A percentile compares a stretch with the other conserved stretches of the same genome.
phyloP scores from a whole-genome alignment of 148 eudicot genomes.

The Pouteria glomerata region DNA sequence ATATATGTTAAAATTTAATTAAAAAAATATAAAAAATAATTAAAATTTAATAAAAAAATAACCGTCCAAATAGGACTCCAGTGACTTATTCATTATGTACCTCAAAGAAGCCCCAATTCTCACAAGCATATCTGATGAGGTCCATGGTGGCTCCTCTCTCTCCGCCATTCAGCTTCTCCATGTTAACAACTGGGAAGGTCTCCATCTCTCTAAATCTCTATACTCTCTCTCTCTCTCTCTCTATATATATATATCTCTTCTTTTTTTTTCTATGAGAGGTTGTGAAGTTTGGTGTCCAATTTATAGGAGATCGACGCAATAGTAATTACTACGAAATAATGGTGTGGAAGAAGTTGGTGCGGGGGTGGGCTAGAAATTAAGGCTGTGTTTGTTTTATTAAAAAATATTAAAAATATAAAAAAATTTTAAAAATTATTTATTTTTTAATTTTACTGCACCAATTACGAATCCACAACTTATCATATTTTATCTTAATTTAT shows the following conservation, averaged over 20 bases:
- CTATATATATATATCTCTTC: not conserved
- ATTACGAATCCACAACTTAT: no score
- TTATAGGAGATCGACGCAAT: not conserved
- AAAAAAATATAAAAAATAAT: no score
- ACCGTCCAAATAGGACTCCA: not conserved
- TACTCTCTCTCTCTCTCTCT: not conserved
- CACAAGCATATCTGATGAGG: conserved; percentile 62
- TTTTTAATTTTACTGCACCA: no score
- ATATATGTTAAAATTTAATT: no score
- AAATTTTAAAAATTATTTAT: no score
- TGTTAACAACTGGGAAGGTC: conserved; percentile 55
- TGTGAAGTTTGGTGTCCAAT: not conserved
- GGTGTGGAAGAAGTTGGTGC: not conserved
- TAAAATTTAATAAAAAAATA: not conserved
- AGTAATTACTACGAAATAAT: no score
- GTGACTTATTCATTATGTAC: conserved; percentile 11
- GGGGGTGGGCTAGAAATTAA: not conserved
- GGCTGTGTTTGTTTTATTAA: no score
- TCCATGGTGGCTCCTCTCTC: conserved; percentile 59
- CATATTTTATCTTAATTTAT: no score
- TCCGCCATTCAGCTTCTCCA: conserved; percentile 60
- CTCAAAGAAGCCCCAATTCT: conserved; percentile 85
- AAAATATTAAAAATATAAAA: no score
- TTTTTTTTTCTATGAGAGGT: not conserved
- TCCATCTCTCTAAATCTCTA: conserved; percentile 51